Percentiles rank a stretch among this genome's conserved stretches.
Evolutionary conservation across 306 rosid species (phyloP).

Genomic region (Citrullus amarus): DNA sequence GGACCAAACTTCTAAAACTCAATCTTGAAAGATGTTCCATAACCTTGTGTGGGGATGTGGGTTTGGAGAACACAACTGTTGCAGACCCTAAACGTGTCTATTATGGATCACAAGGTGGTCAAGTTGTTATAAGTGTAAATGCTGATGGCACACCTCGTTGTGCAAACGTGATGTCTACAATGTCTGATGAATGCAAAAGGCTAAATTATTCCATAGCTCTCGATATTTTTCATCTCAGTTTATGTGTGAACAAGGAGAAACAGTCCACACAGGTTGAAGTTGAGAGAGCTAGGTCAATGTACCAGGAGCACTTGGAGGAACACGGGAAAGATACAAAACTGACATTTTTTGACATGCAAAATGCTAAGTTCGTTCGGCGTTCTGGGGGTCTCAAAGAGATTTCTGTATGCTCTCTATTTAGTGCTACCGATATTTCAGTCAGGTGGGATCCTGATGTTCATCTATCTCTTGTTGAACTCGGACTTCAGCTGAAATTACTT

Average conservation of each 20-base stretch:
- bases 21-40: slow-evolving; percentile 77
- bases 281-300: slow-evolving; percentile 80
- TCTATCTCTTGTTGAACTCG: slow-evolving; percentile 66
- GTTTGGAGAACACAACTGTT: slow-evolving; percentile 59
- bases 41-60: slow-evolving; percentile 62
- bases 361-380: slow-evolving; percentile 86
- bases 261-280: slow-evolving; percentile 82
- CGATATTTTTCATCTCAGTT: slow-evolving; percentile 71
- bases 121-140: slow-evolving; percentile 41
- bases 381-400: slow-evolving; percentile 86
- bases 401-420: slow-evolving; percentile 90
- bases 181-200: slow-evolving; percentile 45
- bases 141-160: slow-evolving; percentile 79
- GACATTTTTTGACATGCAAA: slow-evolving; percentile 81
- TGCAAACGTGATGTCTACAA: slow-evolving; percentile 63
- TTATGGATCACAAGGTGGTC: slow-evolving; percentile 98
- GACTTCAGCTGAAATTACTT: slow-evolving; percentile 57
- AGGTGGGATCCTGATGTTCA: slow-evolving; percentile 98
- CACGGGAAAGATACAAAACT: slow-evolving; percentile 48
- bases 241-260: slow-evolving; percentile 78
- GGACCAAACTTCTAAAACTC: slow-evolving; percentile 57
- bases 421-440: slow-evolving; percentile 82
- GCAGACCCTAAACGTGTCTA: slow-evolving; percentile 89
- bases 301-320: slow-evolving; percentile 75
- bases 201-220: slow-evolving; percentile 68